Base-by-base conservation (phyloP, 306 rosid species). In the Mimosa pudica region DNA sequence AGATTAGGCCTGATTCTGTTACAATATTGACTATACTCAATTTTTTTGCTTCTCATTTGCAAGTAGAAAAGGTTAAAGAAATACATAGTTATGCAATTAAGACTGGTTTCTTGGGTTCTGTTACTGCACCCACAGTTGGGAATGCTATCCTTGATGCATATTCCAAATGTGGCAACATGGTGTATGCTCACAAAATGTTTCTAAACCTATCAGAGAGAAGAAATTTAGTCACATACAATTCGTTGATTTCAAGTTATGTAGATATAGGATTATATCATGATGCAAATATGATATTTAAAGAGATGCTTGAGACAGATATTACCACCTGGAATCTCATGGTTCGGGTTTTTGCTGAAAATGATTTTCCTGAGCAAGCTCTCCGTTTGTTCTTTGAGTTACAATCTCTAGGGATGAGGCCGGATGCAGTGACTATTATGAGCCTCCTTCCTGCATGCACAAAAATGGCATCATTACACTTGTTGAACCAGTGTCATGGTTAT, bases 311-410 rank as follows among this genome's bases (percentile, higher is more conserved):
- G 73, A 87, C 88, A n/a, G 93, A 92, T 86, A 90, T 92, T 81
- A 92, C 96, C 82, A 88, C 94, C 20, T 94, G 97, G 97, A 94
- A 92, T 89, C 89, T 92, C 36, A 87, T 94, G 98, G 78, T 94
- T 70, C 87, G 89, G 48, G 97, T 84, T 76, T 88, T 90, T 77
- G 96, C 92, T 5, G 92, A 87, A 78, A 94, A 92, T 73, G 92
- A 89, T 80, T 80, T 87, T 86, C 89, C 85, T 63, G 89, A 75
- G 82, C 86, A 85, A 80, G 92, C 97, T 66, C 80, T 91, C 48
- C 63, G 45, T 72, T 61, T 92, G 85, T 82, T 88, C 74, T 70
- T 6, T 6, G 85, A 84, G 81, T 85, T 94, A 78, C 95, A 91
- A 80, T 76, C 83, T 70, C 87, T 7, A 78, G 93, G 97, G 81